Conservation (phyloP, 2,329 filamentous ascomycete species). For the Acrodontium crateriforme region DNA sequence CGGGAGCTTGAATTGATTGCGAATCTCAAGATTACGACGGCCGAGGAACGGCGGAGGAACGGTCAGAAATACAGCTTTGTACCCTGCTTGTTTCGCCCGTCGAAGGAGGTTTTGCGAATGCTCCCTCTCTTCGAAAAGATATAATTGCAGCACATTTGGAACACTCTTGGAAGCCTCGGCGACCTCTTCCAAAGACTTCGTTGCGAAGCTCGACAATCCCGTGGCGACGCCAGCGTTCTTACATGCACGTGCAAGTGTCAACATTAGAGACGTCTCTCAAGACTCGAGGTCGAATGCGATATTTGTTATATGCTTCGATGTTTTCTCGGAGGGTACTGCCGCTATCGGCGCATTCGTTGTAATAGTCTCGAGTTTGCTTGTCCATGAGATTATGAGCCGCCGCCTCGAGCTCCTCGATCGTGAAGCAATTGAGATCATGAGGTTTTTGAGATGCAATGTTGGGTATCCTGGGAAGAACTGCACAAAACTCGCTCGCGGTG, state of each 20-base stretch:
- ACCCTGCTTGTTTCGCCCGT: constrained; percentile 29
- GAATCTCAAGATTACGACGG: constrained; percentile 39
- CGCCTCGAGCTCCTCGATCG: constrained; percentile 27
- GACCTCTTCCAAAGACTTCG: constrained; percentile 38
- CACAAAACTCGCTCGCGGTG: no score
- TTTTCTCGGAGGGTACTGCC: constrained; percentile 35
- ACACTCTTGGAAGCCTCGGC: constrained; percentile 27
- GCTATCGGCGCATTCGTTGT: constrained; percentile 25
- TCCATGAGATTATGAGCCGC: constrained; percentile 25
- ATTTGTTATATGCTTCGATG: constrained; percentile 35
- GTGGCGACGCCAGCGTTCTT: constrained; percentile 31
- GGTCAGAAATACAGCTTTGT: constrained; percentile 42
- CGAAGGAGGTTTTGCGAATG: constrained; percentile 29
- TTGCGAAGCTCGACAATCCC: constrained; percentile 38
- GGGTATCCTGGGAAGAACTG: no score
- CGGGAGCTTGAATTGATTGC: constrained; percentile 36
- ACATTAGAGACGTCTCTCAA: constrained; percentile 27
- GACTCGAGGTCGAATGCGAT: constrained; percentile 28
- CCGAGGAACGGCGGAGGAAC: constrained; percentile 44
- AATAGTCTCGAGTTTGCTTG: constrained; percentile 27
- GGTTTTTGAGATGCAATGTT: no score
- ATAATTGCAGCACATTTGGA: constrained; percentile 42
- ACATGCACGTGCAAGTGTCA: constrained; percentile 33
- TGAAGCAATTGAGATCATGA: constrained; percentile 29
- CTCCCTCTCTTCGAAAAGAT: constrained; percentile 39